Evolutionary conservation across 225 moss, liverwort and hornwort species (phyloP), one percentile per base, ranked within the genome.

Genomic region (Takakia lepidozioides): DNA sequence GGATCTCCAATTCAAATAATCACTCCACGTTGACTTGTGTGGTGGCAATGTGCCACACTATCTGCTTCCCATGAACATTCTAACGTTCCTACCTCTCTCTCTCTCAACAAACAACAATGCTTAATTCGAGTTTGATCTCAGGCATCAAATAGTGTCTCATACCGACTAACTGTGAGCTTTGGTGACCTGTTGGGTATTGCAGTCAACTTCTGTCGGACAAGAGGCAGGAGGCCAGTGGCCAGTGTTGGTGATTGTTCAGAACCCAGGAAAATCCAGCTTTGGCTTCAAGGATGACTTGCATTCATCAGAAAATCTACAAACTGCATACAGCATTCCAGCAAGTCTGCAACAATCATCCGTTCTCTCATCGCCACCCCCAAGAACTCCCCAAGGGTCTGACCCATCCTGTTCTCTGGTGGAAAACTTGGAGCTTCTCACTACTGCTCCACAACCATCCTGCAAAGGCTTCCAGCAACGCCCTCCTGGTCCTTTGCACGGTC

Each of bases 171-270:
- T n/a, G n/a, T n/a, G n/a, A n/a, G n/a, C n/a, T 7, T 32, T 19
- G 14, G 8, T 42, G 18, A 10, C 6, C 15, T 16, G n/a, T n/a
- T n/a, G n/a, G n/a, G n/a, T 24, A 36, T 17, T 64, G 80, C 86
- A 91, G 90, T 83, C 86, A 27, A 80, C 82, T 28, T 81, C 91
- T 30, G 48, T 81, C 10, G 70, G 76, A 0, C 60, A 69, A 52
- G 73, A 50, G 28, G 69, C 61, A 56, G 56, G 21, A 36, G 51
- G 66, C 20, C 64, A 73, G 32, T 69, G 74, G 52, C 80, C 87
- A 41, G 60, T 78, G 78, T 53, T 91, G 48, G 86, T 86, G 46
- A 84, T 91, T 63, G 91, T 91, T 21, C 91, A 86, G 65, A 91
- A 91, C 52, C 91, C 91, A 47, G 84, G 83, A 60, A 61, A 71